phyloP scores from a whole-genome alignment of 2,329 filamentous ascomycete genomes.

The Nannizziopsis barbatae region DNA sequence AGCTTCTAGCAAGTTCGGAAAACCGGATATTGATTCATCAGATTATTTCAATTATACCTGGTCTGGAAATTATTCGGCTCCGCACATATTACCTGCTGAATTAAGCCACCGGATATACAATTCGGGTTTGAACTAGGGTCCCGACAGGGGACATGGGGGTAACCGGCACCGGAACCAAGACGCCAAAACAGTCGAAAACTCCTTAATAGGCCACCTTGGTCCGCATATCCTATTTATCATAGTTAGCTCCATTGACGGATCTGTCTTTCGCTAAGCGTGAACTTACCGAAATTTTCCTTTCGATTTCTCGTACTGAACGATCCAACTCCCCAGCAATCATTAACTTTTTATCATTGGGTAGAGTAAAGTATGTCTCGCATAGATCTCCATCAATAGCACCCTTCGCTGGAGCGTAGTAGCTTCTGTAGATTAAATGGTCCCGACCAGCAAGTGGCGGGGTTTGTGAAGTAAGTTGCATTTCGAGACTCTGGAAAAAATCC shows the following conservation, averaged over 20 bases:
- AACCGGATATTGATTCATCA: neutral
- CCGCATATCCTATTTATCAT: conserved; percentile 41
- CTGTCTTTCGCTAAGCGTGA: neutral
- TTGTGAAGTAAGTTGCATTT: conserved; percentile 74
- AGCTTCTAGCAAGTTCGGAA: neutral
- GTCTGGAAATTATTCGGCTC: no score
- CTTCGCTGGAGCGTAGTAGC: conserved; percentile 94
- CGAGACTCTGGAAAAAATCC: conserved; percentile 93
- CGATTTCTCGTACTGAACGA: conserved; percentile 80
- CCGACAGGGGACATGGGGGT: neutral
- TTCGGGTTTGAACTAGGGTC: neutral
- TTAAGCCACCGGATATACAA: no score
- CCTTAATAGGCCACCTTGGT: conserved; percentile 45
- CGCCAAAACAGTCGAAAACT: conserved; percentile 16
- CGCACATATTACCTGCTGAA: no score
- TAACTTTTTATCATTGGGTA: conserved; percentile 81
- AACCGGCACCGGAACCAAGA: conserved; percentile 5
- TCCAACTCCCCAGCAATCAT: conserved; percentile 92
- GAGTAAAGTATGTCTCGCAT: conserved; percentile 77
- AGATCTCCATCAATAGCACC: conserved; percentile 94
- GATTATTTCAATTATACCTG: neutral
- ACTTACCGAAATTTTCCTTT: conserved; percentile 76
- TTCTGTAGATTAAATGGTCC: conserved; percentile 89
- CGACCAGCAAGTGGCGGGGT: conserved; percentile 80
- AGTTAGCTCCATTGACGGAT: conserved; percentile 14